phyloP scores from a whole-genome alignment of 208 protist genomes.

The Sergeia podlipaevii region DNA sequence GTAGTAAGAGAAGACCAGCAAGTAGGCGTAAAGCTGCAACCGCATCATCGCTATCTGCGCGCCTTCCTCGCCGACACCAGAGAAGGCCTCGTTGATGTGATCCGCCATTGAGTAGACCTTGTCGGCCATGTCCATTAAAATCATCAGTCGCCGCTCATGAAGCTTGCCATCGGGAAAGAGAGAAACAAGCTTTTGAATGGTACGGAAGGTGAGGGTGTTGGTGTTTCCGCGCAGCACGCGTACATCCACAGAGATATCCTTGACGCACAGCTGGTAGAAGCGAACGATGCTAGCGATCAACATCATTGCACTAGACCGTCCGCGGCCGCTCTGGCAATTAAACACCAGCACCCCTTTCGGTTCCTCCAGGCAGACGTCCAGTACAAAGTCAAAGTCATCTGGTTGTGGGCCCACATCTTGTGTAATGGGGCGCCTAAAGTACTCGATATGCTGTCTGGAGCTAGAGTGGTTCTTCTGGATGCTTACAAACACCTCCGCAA shows the following conservation, averaged over 20 bases:
- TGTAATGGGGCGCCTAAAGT: conserved; percentile 80
- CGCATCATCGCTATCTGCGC: conserved; percentile 77
- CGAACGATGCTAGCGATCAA: conserved; percentile 84
- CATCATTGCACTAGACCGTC: conserved; percentile 83
- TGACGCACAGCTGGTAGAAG: conserved; percentile 80
- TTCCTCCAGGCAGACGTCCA: conserved; percentile 72
- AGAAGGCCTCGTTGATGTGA: conserved; percentile 80
- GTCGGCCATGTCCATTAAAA: conserved; percentile 78
- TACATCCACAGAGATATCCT: conserved; percentile 68
- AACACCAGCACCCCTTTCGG: conserved; percentile 76
- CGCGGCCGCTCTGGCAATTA: conserved; percentile 85
- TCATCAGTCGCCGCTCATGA: conserved; percentile 75
- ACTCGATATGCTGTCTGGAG: no score
- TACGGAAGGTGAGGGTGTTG: conserved; percentile 56
- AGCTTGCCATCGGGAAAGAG: conserved; percentile 86
- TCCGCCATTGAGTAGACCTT: conserved; percentile 86
- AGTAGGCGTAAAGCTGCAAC: conserved; percentile 79
- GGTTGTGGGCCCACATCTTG: conserved; percentile 72
- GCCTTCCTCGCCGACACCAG: conserved; percentile 28
- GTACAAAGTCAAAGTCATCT: conserved; percentile 85
- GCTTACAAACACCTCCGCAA: conserved; percentile 57
- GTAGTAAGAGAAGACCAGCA: conserved; percentile 87
- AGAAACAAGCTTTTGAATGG: conserved; percentile 85
- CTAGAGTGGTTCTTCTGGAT: conserved; percentile 16
- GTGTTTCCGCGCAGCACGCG: conserved; percentile 52